Base-by-base conservation (phyloP, 495 filamentous ascomycete genomes). In the Penicillium goetzii region DNA sequence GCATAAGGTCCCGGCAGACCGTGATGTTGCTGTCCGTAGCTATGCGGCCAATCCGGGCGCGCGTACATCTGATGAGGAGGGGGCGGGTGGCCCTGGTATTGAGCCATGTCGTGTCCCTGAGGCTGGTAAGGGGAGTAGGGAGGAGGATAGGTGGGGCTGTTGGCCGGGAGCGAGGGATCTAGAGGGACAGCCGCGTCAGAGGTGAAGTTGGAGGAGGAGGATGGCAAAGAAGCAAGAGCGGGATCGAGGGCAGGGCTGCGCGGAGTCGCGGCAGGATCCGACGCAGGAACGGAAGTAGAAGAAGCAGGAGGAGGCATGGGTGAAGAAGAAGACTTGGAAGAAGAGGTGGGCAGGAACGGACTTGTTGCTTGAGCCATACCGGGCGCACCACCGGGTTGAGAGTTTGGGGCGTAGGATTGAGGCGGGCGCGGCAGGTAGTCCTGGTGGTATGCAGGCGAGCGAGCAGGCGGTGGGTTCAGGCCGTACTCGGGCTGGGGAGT, bases 311-410 rank as follows among this genome's bases (percentile, higher is more conserved):
- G 21, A 56, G 34, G 30, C 53, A 56, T 34, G 53, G 53, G n/a
- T 32, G 30, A 30, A 52, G 49, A 26, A 52, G 50, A 53, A 53
- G 50, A 53, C 26, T 32, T 28, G 49, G 49, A 53, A 25, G 50
- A 32, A 17, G 26, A 21, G 26, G 26, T 15, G 50, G 36, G 25
- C 50, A 32, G 50, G 77, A 90, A 96, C 92, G 91, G 90, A 97
- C 92, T 97, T 89, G 90, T 88, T 89, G 92, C 83, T 90, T 96
- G 91, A 85, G 92, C 91, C 94, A 97, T 97, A 88, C 87, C 88
- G 88, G 89, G 90, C 81, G 88, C 88, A 83, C 83, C 86, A 78
- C 84, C 88, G 75, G 84, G 83, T 71, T 89, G 88, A 72, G 86
- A 89, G 83, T 85, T 88, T 61, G 89, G 82, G 68, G 87, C 86